Conservation (phyloP, 2,329 filamentous ascomycete genomes). For the Neofusicoccum parvum region DNA sequence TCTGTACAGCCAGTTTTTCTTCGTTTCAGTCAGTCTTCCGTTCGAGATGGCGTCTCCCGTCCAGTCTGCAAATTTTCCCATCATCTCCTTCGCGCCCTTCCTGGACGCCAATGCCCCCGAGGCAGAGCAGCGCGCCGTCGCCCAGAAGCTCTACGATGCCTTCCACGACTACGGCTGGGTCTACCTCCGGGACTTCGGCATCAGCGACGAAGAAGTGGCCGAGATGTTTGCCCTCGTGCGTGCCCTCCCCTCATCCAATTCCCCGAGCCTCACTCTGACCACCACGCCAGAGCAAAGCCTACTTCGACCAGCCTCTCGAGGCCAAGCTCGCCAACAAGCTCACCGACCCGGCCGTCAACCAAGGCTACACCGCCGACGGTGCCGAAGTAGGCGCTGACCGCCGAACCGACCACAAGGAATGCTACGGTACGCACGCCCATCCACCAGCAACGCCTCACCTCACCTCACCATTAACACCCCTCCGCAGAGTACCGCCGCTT, state of each 20-base stretch:
- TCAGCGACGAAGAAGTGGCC: slow-evolving; percentile 61
- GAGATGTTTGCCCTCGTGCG: slow-evolving; percentile 57
- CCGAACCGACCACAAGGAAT: slow-evolving; percentile 56
- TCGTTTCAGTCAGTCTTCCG: background rate
- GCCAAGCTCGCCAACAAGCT: slow-evolving; percentile 43
- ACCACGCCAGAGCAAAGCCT: slow-evolving; percentile 33
- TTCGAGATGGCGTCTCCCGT: background rate
- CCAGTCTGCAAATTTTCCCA: slow-evolving; percentile 10
- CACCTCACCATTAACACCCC: background rate
- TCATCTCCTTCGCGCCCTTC: slow-evolving; percentile 13
- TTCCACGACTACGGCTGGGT: slow-evolving; percentile 89
- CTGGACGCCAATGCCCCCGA: slow-evolving; percentile 8
- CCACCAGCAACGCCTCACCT: background rate
- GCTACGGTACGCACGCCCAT: slow-evolving; percentile 35
- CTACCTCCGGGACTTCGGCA: slow-evolving; percentile 79
- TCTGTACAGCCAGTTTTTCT: background rate
- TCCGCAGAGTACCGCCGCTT: slow-evolving; percentile 59
- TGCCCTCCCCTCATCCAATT: background rate
- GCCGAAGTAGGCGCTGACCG: slow-evolving; percentile 42
- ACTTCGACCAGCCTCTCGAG: slow-evolving; percentile 40
- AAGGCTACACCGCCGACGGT: slow-evolving; percentile 51
- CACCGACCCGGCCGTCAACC: slow-evolving; percentile 49
- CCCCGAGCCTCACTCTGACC: background rate
- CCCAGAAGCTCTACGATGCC: slow-evolving; percentile 72
- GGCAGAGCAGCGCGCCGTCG: slow-evolving; percentile 63